Evolutionary conservation across 768 basidiomycete genomes (phyloP).

Genomic region (Termitomyces sp.): DNA sequence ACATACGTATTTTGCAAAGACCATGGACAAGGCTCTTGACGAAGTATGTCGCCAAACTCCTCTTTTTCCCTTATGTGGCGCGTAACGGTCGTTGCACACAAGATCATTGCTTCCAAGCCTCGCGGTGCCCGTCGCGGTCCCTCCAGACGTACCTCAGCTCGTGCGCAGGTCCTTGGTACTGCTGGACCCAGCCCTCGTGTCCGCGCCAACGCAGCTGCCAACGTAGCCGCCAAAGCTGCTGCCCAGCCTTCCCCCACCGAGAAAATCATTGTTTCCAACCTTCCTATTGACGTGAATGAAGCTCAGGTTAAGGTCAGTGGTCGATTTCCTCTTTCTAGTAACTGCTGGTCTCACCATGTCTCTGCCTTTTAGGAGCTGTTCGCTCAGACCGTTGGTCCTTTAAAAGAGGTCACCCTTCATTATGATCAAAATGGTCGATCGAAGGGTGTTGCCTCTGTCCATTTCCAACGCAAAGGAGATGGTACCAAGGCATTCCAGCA

Average conservation of each 20-base stretch:
- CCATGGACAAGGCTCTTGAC: slow-evolving; percentile 84
- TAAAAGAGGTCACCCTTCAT: slow-evolving; percentile 78
- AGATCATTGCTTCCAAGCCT: slow-evolving; percentile 70
- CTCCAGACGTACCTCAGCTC: slow-evolving; percentile 41
- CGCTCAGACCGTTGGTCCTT: slow-evolving; percentile 82
- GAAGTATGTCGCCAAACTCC: slow-evolving; percentile 46
- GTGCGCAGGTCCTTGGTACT: slow-evolving; percentile 59
- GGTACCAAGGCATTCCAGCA: slow-evolving; percentile 88
- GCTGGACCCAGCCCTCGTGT: slow-evolving; percentile 42
- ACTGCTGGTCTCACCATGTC: background rate
- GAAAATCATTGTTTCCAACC: slow-evolving; percentile 95
- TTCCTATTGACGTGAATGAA: slow-evolving; percentile 92
- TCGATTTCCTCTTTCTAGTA: background rate
- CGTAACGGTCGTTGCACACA: slow-evolving; percentile 16
- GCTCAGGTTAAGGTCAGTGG: slow-evolving; percentile 81
- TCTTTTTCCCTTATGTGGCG: slow-evolving; percentile 17
- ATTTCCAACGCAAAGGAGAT: slow-evolving; percentile 84
- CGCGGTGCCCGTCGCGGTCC: slow-evolving; percentile 46
- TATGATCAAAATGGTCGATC: slow-evolving; percentile 85
- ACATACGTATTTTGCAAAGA: slow-evolving; percentile 10
- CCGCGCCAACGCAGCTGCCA: slow-evolving; percentile 46
- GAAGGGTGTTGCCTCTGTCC: slow-evolving; percentile 86
- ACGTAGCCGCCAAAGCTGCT: slow-evolving; percentile 29
- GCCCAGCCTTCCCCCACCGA: slow-evolving; percentile 51
- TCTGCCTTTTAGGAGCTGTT: slow-evolving; percentile 76